Evolutionary conservation across 306 rosid genomes (phyloP), one percentile per base, ranked within the genome.

Genomic region (Gillenia trifoliata): DNA sequence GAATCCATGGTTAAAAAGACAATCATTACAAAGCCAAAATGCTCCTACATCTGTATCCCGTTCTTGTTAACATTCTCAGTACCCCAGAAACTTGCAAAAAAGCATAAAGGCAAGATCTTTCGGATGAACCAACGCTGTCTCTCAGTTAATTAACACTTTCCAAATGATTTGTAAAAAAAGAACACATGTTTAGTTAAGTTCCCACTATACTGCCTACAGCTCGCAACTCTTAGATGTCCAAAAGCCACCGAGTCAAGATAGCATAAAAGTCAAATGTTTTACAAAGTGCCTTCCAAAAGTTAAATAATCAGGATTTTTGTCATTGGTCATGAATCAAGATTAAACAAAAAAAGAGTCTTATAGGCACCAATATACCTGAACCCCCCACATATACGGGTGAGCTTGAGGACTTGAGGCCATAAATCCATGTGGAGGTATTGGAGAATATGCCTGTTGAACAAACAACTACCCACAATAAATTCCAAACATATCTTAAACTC

Each of bases 341-440:
- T 59, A 59, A 26, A 55, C 61, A 59, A 26, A 19, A 20, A 8
- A 25, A 11, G 26, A 59, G 17, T 59, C 20, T 15, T 23, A 29
- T 23, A 23, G 5, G 26, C 25, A 12, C 2, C 9, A 8, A 72
- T 49, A 73, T 83, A 93, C 99, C 95, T 94, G 99, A 76, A 94
- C 97, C 31, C 99, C 99, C 99, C 99, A 91, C 97, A 94, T 88
- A 83, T 94, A 94, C 50, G 99, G 96, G 83, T 89, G 97, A 68
- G 93, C 93, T 73, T 94, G 99, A 66, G 96, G 99, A 77, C 89
- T 92, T 68, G 97, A 90, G 36, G 99, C 95, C 91, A 94, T 25
- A 81, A 77, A 94, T 60, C 97, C 97, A 78, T 87, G 99, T 11
- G 98, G 96, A 74, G 99, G 99, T 47, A 94, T 82, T 30, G 95